Conservation (phyloP, 2,329 filamentous ascomycete species). For the Dothideomycetes sp. region DNA sequence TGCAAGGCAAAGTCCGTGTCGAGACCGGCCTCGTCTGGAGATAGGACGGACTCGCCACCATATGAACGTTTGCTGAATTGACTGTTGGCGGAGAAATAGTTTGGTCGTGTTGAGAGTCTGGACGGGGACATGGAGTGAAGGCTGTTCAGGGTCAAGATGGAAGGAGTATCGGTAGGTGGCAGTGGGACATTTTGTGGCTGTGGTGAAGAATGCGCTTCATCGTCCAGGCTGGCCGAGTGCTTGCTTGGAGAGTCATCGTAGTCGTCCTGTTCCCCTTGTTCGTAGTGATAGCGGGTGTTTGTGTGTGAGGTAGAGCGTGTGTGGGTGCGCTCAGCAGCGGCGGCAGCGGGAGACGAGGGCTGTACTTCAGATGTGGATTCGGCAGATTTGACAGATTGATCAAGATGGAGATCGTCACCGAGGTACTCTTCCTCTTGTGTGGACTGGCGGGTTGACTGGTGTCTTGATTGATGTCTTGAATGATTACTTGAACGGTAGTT, state of each 20-base stretch:
- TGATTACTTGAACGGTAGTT: no score
- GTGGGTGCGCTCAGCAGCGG: constrained; percentile 24
- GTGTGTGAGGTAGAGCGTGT: neutral
- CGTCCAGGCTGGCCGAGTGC: no score
- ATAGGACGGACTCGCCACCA: constrained; percentile 42
- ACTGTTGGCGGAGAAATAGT: constrained; percentile 41
- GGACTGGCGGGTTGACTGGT: constrained; percentile 13
- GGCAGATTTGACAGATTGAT: constrained; percentile 2
- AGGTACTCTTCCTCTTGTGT: constrained; percentile 10
- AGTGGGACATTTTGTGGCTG: no score
- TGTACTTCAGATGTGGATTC: constrained; percentile 5
- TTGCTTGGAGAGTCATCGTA: neutral
- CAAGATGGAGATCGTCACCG: constrained; percentile 12
- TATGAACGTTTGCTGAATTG: constrained; percentile 49
- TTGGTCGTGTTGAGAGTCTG: constrained; percentile 35
- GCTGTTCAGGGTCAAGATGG: constrained; percentile 3
- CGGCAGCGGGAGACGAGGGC: constrained; percentile 32
- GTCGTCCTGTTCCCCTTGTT: neutral
- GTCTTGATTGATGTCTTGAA: no score
- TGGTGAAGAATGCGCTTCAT: no score
- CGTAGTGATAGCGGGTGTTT: neutral
- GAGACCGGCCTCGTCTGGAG: constrained; percentile 65
- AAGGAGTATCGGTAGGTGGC: no score
- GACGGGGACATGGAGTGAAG: constrained; percentile 12
- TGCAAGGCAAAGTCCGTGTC: constrained; percentile 74